Conservation (phyloP, 805 yeast genomes). For the Monosporozyma servazzii region DNA sequence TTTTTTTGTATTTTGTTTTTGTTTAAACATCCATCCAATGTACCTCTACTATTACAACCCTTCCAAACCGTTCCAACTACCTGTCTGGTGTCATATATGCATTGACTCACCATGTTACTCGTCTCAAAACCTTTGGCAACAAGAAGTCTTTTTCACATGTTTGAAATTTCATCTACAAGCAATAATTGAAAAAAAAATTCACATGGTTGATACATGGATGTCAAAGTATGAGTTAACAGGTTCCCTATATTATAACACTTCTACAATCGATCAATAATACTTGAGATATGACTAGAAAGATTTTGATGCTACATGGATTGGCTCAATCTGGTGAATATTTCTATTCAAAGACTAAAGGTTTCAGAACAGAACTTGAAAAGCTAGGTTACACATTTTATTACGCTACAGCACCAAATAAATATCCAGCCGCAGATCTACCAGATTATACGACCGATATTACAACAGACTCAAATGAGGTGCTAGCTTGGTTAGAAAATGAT, state of each 20-base stretch:
- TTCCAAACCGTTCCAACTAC: no score
- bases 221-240: background rate
- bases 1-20: background rate
- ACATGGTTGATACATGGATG: background rate
- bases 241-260: background rate
- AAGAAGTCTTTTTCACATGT: background rate
- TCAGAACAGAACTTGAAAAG: slow-evolving; percentile 56
- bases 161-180: background rate
- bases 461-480: slow-evolving; percentile 15
- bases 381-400: slow-evolving; percentile 60
- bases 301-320: slow-evolving; percentile 83
- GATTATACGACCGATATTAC: slow-evolving; percentile 32
- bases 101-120: no score
- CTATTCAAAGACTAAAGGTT: slow-evolving; percentile 76
- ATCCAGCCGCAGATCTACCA: slow-evolving; percentile 57
- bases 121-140: no score
- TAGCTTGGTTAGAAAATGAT: slow-evolving; percentile 61
- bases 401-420: slow-evolving; percentile 63
- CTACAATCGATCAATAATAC: background rate
- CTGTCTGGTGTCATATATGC: no score
- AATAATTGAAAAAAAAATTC: background rate
- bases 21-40: no score
- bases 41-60: no score
- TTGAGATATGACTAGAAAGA: slow-evolving; percentile 32
- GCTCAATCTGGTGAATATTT: slow-evolving; percentile 77